Conservation (phyloP, 192 early-diverging fungal genomes). For the Neocallimastix lanati region DNA sequence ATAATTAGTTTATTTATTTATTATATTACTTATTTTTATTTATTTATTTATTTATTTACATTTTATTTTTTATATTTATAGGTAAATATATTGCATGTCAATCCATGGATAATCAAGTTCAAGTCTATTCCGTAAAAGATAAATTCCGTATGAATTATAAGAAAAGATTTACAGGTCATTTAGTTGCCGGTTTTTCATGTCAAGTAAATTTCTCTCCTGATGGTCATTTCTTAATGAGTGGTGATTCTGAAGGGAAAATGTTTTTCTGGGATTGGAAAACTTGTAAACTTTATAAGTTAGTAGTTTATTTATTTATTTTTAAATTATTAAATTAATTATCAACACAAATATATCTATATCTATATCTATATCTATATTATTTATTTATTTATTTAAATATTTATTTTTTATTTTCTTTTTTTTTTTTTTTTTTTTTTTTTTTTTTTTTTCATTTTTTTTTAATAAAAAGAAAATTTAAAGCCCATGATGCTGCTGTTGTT, state of each 20-base stretch:
- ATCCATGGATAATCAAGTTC: conserved; percentile 89
- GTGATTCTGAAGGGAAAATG: conserved; percentile 80
- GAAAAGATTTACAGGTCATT: conserved; percentile 79
- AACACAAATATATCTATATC: too few species aligned
- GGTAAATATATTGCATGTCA: conserved; percentile 87
- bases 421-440: too few species aligned
- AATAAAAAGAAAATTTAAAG: conserved; percentile 75
- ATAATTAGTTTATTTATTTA: neutral
- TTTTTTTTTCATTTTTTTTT: too few species aligned
- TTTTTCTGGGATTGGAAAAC: conserved; percentile 99
- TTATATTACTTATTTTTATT: conserved; percentile 1
- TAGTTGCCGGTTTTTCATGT: conserved; percentile 93
- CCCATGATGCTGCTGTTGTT: conserved; percentile 80
- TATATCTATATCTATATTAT: too few species aligned
- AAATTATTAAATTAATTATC: too few species aligned
- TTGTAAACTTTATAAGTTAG: conserved; percentile 49
- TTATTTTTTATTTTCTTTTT: too few species aligned
- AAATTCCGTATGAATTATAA: conserved; percentile 72
- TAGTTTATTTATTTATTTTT: too few species aligned
- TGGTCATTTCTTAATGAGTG: conserved; percentile 65
- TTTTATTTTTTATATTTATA: conserved; percentile 13
- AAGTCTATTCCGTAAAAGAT: conserved; percentile 72
- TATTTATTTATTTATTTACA: too few species aligned
- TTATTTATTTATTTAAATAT: too few species aligned
- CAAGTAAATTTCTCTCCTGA: conserved; percentile 85